phyloP scores from a whole-genome alignment of 208 protist genomes.

The Crithidia sp. region DNA sequence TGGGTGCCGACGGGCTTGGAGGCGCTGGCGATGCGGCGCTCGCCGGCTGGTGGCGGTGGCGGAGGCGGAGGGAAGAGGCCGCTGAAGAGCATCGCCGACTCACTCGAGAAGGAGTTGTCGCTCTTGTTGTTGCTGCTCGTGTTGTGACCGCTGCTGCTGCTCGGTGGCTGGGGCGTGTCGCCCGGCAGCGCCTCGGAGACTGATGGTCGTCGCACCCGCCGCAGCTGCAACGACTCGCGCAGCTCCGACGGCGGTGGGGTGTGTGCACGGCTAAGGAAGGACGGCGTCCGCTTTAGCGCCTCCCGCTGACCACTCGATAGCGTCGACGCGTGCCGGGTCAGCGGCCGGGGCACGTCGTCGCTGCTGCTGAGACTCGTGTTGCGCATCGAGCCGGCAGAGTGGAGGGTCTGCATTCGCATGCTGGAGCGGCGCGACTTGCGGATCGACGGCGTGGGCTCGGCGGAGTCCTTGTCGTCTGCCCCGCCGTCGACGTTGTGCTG shows the following conservation, averaged over 20 bases:
- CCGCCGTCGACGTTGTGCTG: neutral
- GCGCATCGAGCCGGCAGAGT: neutral
- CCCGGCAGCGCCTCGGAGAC: conserved; percentile 1
- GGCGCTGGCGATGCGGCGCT: neutral
- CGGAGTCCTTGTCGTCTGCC: neutral
- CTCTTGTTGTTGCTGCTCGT: conserved; percentile 5
- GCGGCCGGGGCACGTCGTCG: conserved; percentile 27
- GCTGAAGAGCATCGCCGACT: conserved; percentile 9
- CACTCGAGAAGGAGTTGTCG: neutral
- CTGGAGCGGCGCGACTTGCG: conserved; percentile 9
- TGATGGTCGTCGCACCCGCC: conserved; percentile 11
- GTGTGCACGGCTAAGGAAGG: conserved; percentile 40
- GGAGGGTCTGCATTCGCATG: conserved; percentile 2
- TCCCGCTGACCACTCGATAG: conserved; percentile 39
- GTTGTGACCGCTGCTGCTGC: no score
- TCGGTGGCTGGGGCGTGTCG: neutral
- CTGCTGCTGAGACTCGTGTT: conserved; percentile 1
- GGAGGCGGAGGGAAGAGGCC: neutral
- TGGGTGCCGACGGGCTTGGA: neutral
- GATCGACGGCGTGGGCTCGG: neutral
- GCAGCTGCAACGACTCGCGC: conserved; percentile 21
- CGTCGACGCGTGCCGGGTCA: conserved; percentile 44
- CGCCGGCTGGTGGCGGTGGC: neutral
- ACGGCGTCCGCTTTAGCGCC: conserved; percentile 38
- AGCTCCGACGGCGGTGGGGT: conserved; percentile 44